Conservation (phyloP, 1,139 yeast species). For the Candida pseudocylindracea region DNA sequence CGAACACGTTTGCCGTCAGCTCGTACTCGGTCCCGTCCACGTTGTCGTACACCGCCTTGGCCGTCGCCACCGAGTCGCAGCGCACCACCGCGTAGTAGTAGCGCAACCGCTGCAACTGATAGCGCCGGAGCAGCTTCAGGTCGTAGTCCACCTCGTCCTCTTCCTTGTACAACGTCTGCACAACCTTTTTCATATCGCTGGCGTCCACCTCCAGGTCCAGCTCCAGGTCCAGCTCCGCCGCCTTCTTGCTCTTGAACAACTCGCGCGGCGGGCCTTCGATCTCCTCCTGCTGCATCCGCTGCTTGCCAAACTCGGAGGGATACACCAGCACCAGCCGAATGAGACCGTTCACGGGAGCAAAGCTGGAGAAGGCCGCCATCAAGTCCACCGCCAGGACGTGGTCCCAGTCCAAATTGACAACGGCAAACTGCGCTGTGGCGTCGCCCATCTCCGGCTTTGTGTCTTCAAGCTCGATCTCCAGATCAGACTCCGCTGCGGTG, state of each 20-base stretch:
- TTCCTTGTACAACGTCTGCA: conserved; percentile 46
- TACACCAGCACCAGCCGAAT: conserved; percentile 54
- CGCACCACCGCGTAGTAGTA: conserved; percentile 86
- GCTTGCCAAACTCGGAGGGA: conserved; percentile 89
- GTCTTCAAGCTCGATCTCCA: conserved; percentile 34
- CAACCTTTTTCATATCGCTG: conserved; percentile 25
- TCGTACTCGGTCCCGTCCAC: conserved; percentile 95
- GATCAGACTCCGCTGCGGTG: conserved; percentile 17
- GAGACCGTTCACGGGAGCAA: conserved; percentile 58
- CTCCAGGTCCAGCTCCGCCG: conserved; percentile 23
- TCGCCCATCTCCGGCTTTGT: conserved; percentile 64
- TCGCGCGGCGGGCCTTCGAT: conserved; percentile 85
- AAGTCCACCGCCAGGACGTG: conserved; percentile 68
- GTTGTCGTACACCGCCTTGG: conserved; percentile 54
- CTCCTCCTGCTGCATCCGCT: conserved; percentile 80
- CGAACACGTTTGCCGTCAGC: conserved; percentile 87
- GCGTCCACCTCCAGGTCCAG: conserved; percentile 15
- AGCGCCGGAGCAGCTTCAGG: conserved; percentile 38
- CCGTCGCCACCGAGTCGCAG: conserved; percentile 57
- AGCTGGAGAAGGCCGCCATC: conserved; percentile 76
- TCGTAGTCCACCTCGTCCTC: conserved; percentile 54
- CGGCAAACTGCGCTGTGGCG: conserved; percentile 66
- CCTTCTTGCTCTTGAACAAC: conserved; percentile 28
- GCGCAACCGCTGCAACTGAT: conserved; percentile 70
- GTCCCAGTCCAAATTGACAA: conserved; percentile 96